Evolutionary conservation across 805 yeast species (phyloP).

Genomic region (Yarrowia osloensis): DNA sequence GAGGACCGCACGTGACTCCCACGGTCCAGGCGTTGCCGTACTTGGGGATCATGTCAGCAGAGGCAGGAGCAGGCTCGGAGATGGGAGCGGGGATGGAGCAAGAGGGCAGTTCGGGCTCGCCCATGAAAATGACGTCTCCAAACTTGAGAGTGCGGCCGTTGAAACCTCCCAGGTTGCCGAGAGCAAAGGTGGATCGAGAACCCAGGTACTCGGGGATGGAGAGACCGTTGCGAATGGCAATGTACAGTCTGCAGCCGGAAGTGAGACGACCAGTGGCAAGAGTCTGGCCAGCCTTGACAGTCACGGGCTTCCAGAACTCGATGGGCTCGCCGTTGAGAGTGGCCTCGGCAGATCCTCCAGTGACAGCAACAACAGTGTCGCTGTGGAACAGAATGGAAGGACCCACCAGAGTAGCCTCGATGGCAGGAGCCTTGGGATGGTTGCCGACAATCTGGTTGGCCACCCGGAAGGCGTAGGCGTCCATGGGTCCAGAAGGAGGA

Average conservation of each 20-base stretch:
- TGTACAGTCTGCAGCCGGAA: constrained; percentile 84
- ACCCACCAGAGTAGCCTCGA: constrained; percentile 85
- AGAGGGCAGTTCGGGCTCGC: constrained; percentile 69
- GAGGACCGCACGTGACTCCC: constrained; percentile 96
- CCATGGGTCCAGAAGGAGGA: constrained; percentile 99
- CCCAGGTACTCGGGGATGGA: constrained; percentile 94
- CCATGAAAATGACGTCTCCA: constrained; percentile 89
- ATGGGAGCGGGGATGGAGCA: constrained; percentile 74
- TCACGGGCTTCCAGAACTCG: constrained; percentile 71
- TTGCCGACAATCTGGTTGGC: constrained; percentile 94
- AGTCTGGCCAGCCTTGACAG: constrained; percentile 71
- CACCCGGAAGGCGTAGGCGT: constrained; percentile 80
- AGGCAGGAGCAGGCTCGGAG: constrained; percentile 61
- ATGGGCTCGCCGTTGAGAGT: constrained; percentile 61
- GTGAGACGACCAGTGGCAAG: constrained; percentile 77
- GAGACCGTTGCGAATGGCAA: constrained; percentile 89
- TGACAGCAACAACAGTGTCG: constrained; percentile 72
- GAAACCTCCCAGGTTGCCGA: constrained; percentile 88
- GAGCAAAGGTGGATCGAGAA: constrained; percentile 93
- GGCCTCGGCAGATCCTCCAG: constrained; percentile 81
- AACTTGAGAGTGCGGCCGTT: constrained; percentile 89
- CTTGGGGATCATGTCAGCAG: constrained; percentile 56
- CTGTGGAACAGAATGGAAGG: constrained; percentile 85
- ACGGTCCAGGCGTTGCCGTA: constrained; percentile 66
- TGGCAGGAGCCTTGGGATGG: constrained; percentile 75